Conservation (phyloP, 1,284 basidiomycete species). For the Calocybe gambosa region DNA sequence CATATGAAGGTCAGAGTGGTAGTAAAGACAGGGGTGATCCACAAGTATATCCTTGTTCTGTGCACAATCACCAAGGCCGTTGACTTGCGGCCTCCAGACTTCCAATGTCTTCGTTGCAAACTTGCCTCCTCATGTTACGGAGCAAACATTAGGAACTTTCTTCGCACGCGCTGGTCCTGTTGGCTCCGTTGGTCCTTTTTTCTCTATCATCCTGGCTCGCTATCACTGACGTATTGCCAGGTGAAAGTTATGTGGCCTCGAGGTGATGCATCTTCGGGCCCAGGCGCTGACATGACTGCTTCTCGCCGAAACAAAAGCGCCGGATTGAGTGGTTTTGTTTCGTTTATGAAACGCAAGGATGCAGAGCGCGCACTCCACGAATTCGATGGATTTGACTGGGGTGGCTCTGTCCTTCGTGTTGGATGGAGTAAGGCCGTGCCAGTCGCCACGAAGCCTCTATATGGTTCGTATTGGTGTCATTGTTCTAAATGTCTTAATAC, state of each 20-base stretch:
- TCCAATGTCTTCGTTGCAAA: slow-evolving; percentile 94
- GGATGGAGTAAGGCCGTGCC: slow-evolving; percentile 97
- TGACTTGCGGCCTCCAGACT: slow-evolving; percentile 44
- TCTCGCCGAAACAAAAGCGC: slow-evolving; percentile 60
- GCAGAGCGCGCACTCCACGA: slow-evolving; percentile 85
- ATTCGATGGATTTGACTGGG: slow-evolving; percentile 90
- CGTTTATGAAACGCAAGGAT: slow-evolving; percentile 89
- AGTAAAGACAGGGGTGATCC: slow-evolving; percentile 85
- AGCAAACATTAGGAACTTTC: slow-evolving; percentile 79
- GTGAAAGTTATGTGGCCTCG: slow-evolving; percentile 97
- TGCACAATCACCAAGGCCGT: background rate
- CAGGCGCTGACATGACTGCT: slow-evolving; percentile 69
- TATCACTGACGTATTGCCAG: slow-evolving; percentile 29
- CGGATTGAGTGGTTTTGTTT: slow-evolving; percentile 90
- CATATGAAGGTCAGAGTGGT: slow-evolving; percentile 83
- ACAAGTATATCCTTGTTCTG: slow-evolving; percentile 37
- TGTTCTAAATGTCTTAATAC: background rate
- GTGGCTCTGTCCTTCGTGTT: slow-evolving; percentile 75
- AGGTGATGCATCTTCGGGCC: slow-evolving; percentile 53
- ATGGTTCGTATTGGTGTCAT: slow-evolving; percentile 48
- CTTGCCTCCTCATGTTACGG: slow-evolving; percentile 79
- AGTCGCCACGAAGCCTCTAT: slow-evolving; percentile 72
- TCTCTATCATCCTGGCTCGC: background rate
- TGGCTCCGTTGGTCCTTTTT: slow-evolving; percentile 43
- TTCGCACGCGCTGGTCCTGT: slow-evolving; percentile 73